phyloP scores from a whole-genome alignment of 768 basidiomycete genomes.

The Hortiboletus flavorubellus region DNA sequence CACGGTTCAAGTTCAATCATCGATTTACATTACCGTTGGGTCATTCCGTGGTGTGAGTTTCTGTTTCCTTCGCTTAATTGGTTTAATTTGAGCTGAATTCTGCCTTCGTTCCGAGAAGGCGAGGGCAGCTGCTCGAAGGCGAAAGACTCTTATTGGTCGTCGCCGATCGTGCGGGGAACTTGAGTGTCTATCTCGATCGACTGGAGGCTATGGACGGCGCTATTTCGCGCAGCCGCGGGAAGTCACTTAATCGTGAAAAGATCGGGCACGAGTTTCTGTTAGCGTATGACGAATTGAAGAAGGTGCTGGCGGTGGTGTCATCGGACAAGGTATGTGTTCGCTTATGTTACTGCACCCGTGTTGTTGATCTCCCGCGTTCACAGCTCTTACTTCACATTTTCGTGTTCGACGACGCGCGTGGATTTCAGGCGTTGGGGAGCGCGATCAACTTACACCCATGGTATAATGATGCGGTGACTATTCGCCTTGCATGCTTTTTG shows the following conservation, averaged over 20 bases:
- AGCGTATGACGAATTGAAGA: conserved; percentile 51
- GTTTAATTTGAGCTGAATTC: background rate
- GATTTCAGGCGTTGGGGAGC: conserved; percentile 40
- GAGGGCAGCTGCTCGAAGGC: conserved; percentile 40
- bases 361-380: background rate
- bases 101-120: conserved; percentile 16
- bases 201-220: conserved; percentile 32
- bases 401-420: conserved; percentile 43
- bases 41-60: conserved; percentile 21
- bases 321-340: conserved; percentile 35
- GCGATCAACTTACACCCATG: conserved; percentile 40
- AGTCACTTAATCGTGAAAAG: conserved; percentile 42
- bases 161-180: conserved; percentile 31
- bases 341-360: background rate
- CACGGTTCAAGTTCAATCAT: conserved; percentile 15
- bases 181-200: conserved; percentile 39
- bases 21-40: conserved; percentile 20
- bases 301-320: conserved; percentile 45
- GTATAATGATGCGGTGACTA: conserved; percentile 34
- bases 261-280: conserved; percentile 43
- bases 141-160: conserved; percentile 43
- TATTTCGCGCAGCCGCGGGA: conserved; percentile 26
- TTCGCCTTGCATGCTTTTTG: conserved; percentile 43
- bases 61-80: background rate
- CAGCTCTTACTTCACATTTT: conserved; percentile 44